Conservation (phyloP, 768 basidiomycete genomes). For the Russula sp. region DNA sequence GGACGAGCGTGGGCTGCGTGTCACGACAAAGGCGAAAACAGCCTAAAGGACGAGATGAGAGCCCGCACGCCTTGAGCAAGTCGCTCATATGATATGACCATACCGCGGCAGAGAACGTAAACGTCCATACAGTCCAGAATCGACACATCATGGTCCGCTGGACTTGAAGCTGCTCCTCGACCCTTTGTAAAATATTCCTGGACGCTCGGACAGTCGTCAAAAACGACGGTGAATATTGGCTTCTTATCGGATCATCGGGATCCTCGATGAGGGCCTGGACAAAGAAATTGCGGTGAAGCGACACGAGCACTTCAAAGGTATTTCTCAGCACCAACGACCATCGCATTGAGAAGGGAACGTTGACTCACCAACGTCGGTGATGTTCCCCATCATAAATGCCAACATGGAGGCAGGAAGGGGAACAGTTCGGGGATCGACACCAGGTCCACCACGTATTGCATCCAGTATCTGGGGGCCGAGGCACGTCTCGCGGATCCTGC, state of each 20-base stretch:
- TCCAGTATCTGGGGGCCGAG: conserved; percentile 41
- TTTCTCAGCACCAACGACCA: conserved; percentile 21
- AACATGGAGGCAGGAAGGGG: conserved; percentile 32
- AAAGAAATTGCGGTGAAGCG: conserved; percentile 51
- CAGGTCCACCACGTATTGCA: conserved; percentile 28
- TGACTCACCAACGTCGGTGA: conserved; percentile 30
- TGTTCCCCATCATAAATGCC: conserved; percentile 33
- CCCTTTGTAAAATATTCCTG: conserved; percentile 38
- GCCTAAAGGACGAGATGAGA: conserved; percentile 38
- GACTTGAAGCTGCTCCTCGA: conserved; percentile 35
- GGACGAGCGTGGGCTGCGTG: conserved; percentile 60
- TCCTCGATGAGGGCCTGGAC: conserved; percentile 47
- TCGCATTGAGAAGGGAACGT: conserved; percentile 32
- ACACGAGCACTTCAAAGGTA: conserved; percentile 41
- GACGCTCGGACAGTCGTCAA: conserved; percentile 45
- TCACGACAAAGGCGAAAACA: conserved; percentile 74
- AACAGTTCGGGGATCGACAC: conserved; percentile 21
- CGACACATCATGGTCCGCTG: conserved; percentile 42
- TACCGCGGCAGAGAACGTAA: conserved; percentile 49
- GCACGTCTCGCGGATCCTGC: conserved; percentile 55
- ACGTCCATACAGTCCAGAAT: conserved; percentile 54
- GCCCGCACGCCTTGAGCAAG: conserved; percentile 16
- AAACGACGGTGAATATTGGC: conserved; percentile 45
- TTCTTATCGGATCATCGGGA: conserved; percentile 40
- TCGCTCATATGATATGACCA: conserved; percentile 36